phyloP scores from a whole-genome alignment of 352 stramenopile genomes.

The Phytophthora uliginosa region DNA sequence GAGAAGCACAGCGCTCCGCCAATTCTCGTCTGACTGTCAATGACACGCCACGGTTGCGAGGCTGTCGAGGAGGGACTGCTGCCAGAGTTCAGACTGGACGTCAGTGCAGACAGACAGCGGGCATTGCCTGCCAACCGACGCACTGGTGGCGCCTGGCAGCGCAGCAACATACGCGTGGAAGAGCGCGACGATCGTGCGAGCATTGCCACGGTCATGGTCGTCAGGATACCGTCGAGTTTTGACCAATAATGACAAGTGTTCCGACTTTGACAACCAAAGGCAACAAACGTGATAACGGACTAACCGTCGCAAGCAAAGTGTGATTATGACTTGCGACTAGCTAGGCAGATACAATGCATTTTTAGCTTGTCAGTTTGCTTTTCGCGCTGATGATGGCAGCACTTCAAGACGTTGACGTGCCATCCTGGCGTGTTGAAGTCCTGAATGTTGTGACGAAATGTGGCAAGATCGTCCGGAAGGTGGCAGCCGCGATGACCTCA shows the following conservation, averaged over 20 bases:
- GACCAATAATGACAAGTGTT: not conserved
- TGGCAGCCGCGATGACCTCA: constrained; percentile 81
- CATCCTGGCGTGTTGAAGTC: constrained; percentile 53
- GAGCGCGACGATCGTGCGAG: constrained; percentile 4
- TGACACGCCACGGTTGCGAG: not conserved
- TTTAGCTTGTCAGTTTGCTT: not conserved
- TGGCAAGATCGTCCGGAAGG: constrained; percentile 72
- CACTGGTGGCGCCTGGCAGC: not conserved
- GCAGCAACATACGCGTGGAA: constrained; percentile 16
- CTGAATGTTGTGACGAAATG: constrained; percentile 73
- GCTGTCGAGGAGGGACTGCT: not conserved
- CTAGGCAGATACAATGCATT: not conserved
- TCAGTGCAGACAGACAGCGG: constrained; percentile 19
- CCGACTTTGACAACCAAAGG: not conserved
- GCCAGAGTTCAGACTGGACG: constrained; percentile 1
- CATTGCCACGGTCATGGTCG: constrained; percentile 10
- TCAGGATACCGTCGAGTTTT: constrained; percentile 6
- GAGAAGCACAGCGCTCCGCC: constrained; percentile 4
- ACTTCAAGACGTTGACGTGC: not conserved
- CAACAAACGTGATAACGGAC: not conserved
- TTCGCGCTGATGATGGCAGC: not conserved
- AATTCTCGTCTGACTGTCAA: not conserved
- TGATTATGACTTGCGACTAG: not conserved
- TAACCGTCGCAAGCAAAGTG: not conserved
- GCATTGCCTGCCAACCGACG: not conserved